A percentile compares a stretch with the other conserved stretches of the same genome.
phyloP scores from a whole-genome alignment of 208 protist genomes.

The Trypanosoma congolense region DNA sequence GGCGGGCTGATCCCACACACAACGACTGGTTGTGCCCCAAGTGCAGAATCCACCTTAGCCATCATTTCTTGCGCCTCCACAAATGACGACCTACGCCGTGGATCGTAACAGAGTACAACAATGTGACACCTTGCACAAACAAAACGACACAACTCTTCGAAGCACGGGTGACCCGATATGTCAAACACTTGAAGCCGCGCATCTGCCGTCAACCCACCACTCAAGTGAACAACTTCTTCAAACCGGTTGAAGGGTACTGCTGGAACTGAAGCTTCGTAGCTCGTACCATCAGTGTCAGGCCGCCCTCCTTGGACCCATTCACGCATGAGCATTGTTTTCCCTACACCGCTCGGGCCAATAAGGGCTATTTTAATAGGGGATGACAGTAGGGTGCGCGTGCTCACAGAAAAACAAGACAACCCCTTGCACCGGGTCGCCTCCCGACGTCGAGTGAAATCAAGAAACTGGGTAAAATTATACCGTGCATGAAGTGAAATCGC shows the following conservation, averaged over 20 bases:
- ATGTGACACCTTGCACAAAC: conserved; percentile 71
- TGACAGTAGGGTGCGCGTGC: conserved; percentile 58
- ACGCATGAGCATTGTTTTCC: conserved; percentile 59
- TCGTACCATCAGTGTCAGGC: background rate
- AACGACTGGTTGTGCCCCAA: conserved; percentile 77
- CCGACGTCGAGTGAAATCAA: conserved; percentile 71
- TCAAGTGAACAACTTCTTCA: conserved; percentile 33
- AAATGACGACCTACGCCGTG: conserved; percentile 56
- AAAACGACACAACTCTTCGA: conserved; percentile 67
- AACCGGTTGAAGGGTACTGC: conserved; percentile 60
- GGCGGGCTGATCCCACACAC: conserved; percentile 59
- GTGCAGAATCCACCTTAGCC: conserved; percentile 52
- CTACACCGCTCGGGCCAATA: conserved; percentile 62
- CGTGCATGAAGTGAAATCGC: conserved; percentile 81
- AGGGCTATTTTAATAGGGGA: conserved; percentile 69
- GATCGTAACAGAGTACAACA: conserved; percentile 78
- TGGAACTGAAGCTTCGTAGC: conserved; percentile 20
- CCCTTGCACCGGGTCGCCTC: conserved; percentile 78
- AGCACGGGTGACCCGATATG: conserved; percentile 56
- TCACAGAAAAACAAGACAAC: conserved; percentile 67
- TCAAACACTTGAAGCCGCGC: conserved; percentile 70
- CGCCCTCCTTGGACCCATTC: conserved; percentile 34
- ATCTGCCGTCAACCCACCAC: conserved; percentile 43
- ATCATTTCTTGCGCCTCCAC: conserved; percentile 81
- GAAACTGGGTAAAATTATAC: conserved; percentile 88